Percentiles rank a stretch among this genome's conserved stretches.
phyloP scores from a whole-genome alignment of 108 stramenopile genomes.

The Skeletonema costatum region DNA sequence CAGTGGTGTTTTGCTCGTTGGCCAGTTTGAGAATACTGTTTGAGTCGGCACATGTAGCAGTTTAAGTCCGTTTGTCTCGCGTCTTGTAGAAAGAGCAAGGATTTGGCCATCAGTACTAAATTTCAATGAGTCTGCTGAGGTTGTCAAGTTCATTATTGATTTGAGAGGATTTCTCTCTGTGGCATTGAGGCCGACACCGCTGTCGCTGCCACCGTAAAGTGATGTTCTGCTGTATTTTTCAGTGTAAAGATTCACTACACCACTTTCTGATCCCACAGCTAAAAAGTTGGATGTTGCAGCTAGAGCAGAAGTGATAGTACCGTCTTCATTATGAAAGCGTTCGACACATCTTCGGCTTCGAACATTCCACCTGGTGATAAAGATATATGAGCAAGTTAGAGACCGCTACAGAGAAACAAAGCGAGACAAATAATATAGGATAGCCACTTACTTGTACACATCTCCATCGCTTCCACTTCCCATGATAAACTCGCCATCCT shows the following conservation, averaged over 20 bases:
- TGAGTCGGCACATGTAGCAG: slow-evolving; percentile 88
- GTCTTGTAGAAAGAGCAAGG: slow-evolving; percentile 87
- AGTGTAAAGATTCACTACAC: slow-evolving; percentile 93
- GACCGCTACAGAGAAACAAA: not conserved
- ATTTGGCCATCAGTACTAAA: slow-evolving; percentile 95
- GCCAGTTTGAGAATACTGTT: slow-evolving; percentile 99
- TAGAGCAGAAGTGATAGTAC: slow-evolving; percentile 84
- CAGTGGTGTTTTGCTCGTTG: slow-evolving; percentile 95
- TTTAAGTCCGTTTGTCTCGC: slow-evolving; percentile 86
- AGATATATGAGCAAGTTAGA: not conserved
- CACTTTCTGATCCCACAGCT: slow-evolving; percentile 95
- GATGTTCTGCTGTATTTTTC: slow-evolving; percentile 12
- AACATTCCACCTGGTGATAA: slow-evolving; percentile 78
- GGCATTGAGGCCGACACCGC: slow-evolving; percentile 2
- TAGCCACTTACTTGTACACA: slow-evolving; percentile 74
- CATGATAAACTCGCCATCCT: slow-evolving; percentile 80
- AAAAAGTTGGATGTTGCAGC: slow-evolving; percentile 58
- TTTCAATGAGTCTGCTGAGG: slow-evolving; percentile 71
- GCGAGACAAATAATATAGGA: not conserved
- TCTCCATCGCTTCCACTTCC: slow-evolving; percentile 94
- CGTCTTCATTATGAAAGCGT: slow-evolving; percentile 92
- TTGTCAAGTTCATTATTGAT: slow-evolving; percentile 95
- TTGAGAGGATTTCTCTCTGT: slow-evolving; percentile 67
- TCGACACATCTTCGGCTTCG: slow-evolving; percentile 75
- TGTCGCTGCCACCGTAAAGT: not conserved